Evolutionary conservation across 176 grass and related monocot genomes (phyloP).

Genomic region (Tuctoria greenei): DNA sequence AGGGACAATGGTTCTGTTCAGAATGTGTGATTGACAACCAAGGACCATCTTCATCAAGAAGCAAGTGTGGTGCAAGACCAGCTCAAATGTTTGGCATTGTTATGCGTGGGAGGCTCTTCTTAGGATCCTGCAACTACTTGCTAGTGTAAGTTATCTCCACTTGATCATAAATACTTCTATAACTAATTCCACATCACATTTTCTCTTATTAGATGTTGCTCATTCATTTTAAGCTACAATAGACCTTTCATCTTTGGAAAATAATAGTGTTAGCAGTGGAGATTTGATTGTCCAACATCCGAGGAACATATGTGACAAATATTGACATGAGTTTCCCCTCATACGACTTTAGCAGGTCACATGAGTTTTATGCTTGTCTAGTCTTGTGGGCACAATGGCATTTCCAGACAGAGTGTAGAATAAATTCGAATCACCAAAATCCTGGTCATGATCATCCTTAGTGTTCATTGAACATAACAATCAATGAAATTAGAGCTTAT

Average conservation of each 20-base stretch:
- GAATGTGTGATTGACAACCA: conserved; percentile 83
- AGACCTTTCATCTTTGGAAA: neutral
- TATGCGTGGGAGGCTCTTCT: conserved; percentile 62
- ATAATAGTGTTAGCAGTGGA: neutral
- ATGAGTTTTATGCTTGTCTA: no score
- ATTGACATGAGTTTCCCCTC: no score
- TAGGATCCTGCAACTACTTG: conserved; percentile 92
- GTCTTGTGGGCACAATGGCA: no score
- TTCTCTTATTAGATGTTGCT: neutral
- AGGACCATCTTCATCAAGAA: conserved; percentile 62
- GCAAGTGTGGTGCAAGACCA: conserved; percentile 79
- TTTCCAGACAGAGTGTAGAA: no score
- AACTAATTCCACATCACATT: neutral
- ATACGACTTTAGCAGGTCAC: no score
- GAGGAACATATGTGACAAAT: no score
- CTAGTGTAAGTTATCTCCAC: conserved; percentile 78
- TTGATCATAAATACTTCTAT: conserved; percentile 12
- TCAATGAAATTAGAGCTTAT: no score
- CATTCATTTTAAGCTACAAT: neutral
- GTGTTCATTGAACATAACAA: no score
- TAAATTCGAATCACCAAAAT: no score
- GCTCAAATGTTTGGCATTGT: conserved; percentile 77
- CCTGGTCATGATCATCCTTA: no score
- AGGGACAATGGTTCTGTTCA: conserved; percentile 86
- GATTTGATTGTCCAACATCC: no score